These are phyloP conservation scores for Wakefieldia striispora DNA, from an alignment of 768 basidiomycete genomes.

Conservation along the genomic window DNA sequence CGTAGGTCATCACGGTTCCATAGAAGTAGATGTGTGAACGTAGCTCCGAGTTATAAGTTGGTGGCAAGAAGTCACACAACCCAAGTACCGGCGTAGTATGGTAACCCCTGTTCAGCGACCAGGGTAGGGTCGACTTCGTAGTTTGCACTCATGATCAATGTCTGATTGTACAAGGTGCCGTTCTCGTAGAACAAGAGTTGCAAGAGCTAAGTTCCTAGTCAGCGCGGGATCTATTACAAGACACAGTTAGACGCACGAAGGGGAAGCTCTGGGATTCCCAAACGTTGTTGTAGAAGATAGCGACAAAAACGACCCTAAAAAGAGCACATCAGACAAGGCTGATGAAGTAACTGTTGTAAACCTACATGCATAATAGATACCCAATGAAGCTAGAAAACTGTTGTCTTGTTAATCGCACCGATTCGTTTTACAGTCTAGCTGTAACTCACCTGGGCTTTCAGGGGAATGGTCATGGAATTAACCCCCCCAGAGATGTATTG, in stretches of 20 bases:
- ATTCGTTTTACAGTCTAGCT: background rate
- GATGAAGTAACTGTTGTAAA: background rate
- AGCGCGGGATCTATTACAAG: background rate
- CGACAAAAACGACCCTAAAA: conserved; percentile 32
- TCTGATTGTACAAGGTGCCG: conserved; percentile 51
- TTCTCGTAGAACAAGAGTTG: conserved; percentile 52
- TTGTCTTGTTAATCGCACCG: background rate
- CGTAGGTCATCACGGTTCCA: conserved; percentile 54
- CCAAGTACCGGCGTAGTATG: conserved; percentile 30
- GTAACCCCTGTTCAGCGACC: conserved; percentile 41
- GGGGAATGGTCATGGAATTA: conserved; percentile 53
- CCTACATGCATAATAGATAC: conserved; percentile 50
- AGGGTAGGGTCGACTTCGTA: conserved; percentile 49
- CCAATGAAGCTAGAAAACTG: conserved; percentile 49
- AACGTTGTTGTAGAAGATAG: conserved; percentile 45
- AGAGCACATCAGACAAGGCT: background rate
- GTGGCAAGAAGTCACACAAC: conserved; percentile 17
- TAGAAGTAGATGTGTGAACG: conserved; percentile 48
- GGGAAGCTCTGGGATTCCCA: conserved; percentile 63
- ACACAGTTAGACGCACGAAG: conserved; percentile 41
- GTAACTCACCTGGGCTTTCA: conserved; percentile 45
- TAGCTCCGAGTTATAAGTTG: conserved; percentile 39
- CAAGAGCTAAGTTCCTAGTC: conserved; percentile 34
- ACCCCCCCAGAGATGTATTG: conserved; percentile 25
- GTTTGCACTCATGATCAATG: conserved; percentile 49